Evolutionary conservation across 768 basidiomycete species (phyloP).

Genomic region (Termitomyces sp.): DNA sequence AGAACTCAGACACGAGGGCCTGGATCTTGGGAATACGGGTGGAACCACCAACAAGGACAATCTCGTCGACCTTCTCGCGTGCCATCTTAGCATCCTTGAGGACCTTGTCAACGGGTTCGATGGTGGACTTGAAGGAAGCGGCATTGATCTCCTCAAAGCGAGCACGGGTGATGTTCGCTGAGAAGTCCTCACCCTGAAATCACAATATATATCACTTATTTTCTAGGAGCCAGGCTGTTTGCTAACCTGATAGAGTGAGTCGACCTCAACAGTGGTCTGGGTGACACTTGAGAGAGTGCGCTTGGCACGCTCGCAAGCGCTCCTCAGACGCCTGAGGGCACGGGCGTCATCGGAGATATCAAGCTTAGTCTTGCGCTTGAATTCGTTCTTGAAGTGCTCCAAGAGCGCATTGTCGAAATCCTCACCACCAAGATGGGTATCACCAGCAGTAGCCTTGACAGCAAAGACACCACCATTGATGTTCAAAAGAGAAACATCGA

Average conservation of each 20-base stretch:
- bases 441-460: slow-evolving; percentile 98
- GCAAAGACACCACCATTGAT: slow-evolving; percentile 98
- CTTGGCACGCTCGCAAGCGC: slow-evolving; percentile 99
- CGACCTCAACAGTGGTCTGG: slow-evolving; percentile 98
- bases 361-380: slow-evolving; percentile 95
- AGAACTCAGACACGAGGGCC: slow-evolving; percentile 96
- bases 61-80: slow-evolving; percentile 96
- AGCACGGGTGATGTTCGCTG: slow-evolving; percentile 97
- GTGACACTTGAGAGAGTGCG: slow-evolving; percentile 96
- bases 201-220: slow-evolving; percentile 1
- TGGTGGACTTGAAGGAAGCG: slow-evolving; percentile 89
- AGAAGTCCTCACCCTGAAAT: slow-evolving; percentile 90
- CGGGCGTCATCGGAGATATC: slow-evolving; percentile 97
- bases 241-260: slow-evolving; percentile 90
- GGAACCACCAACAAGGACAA: slow-evolving; percentile 99
- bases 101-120: slow-evolving; percentile 98
- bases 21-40: slow-evolving; percentile 99
- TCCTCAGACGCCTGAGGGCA: slow-evolving; percentile 92
- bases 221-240: not conserved
- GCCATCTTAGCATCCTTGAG: slow-evolving; percentile 98
- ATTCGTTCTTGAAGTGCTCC: slow-evolving; percentile 99
- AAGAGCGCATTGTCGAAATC: slow-evolving; percentile 99
- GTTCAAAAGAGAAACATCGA: slow-evolving; percentile 98
- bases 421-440: slow-evolving; percentile 99
- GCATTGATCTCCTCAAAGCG: slow-evolving; percentile 99